Percentiles rank a stretch among this genome's conserved stretches.
These are phyloP conservation scores for Botryosphaeria dothidea DNA, from an alignment of 2,329 filamentous ascomycete genomes.

Conservation along the genomic window DNA sequence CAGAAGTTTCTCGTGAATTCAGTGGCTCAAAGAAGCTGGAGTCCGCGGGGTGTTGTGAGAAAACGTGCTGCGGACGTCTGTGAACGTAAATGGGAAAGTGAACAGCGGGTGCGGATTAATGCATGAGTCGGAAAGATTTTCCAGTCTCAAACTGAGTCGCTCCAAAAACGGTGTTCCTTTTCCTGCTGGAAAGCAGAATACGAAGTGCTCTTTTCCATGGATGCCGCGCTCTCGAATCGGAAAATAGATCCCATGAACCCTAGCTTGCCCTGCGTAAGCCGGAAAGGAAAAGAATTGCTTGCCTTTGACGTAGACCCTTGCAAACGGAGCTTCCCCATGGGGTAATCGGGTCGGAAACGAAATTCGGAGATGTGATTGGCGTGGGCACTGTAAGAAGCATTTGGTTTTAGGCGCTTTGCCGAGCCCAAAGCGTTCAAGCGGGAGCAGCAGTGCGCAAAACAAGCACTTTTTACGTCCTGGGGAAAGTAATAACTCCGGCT, in stretches of 20 bases:
- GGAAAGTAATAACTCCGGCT: too few species aligned
- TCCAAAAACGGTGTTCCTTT: background rate
- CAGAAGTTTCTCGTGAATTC: too few species aligned
- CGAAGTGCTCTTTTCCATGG: background rate
- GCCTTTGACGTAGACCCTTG: background rate
- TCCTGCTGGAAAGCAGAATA: background rate
- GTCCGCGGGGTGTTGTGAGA: too few species aligned
- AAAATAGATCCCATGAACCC: background rate
- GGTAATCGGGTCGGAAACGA: background rate
- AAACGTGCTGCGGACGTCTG: too few species aligned
- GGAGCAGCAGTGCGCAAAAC: background rate
- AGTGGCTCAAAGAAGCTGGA: too few species aligned
- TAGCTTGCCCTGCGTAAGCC: background rate
- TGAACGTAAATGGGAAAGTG: too few species aligned
- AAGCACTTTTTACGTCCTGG: background rate
- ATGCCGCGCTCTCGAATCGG: background rate
- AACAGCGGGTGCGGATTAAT: too few species aligned
- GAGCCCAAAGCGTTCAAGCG: background rate
- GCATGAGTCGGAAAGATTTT: background rate
- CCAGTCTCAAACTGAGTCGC: background rate
- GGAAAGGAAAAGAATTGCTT: background rate
- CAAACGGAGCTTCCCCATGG: background rate
- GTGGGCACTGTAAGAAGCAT: background rate
- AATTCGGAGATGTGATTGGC: background rate
- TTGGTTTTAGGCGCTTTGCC: background rate